These are phyloP conservation scores for Thinopyrum elongatum DNA, from an alignment of 176 grass and related monocot species.

Conservation along the genomic window DNA sequence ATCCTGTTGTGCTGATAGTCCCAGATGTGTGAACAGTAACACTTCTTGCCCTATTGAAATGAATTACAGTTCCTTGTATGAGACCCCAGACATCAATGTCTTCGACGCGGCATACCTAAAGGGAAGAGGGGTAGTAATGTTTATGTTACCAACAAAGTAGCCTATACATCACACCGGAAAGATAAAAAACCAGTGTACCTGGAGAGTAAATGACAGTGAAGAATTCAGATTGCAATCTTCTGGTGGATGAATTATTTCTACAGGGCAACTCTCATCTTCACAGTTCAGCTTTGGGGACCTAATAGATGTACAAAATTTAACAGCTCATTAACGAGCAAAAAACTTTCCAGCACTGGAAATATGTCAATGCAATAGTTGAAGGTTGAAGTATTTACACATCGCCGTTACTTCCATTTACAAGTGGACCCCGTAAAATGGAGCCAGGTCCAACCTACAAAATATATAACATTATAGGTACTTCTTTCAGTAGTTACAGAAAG, in stretches of 20 bases:
- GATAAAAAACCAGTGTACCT: slow-evolving; percentile 46
- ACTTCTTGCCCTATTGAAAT: slow-evolving; percentile 92
- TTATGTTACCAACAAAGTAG: not conserved
- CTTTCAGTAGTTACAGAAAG: not conserved
- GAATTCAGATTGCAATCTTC: slow-evolving; percentile 99
- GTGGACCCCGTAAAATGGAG: slow-evolving; percentile 79
- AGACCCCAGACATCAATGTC: slow-evolving; percentile 95
- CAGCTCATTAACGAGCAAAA: slow-evolving; percentile 21
- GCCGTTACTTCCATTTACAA: slow-evolving; percentile 66
- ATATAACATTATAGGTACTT: slow-evolving; percentile 6
- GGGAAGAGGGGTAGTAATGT: not conserved
- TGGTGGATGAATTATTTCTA: slow-evolving; percentile 93
- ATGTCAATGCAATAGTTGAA: slow-evolving; percentile 32
- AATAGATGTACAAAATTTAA: slow-evolving; percentile 38
- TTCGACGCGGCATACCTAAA: slow-evolving; percentile 98
- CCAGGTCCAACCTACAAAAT: slow-evolving; percentile 94
- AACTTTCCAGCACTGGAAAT: not conserved
- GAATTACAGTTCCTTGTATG: slow-evolving; percentile 88
- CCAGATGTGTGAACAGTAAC: slow-evolving; percentile 78
- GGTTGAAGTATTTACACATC: slow-evolving; percentile 75
- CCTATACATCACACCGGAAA: not conserved
- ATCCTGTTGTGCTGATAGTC: slow-evolving; percentile 75
- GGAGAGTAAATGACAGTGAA: slow-evolving; percentile 94
- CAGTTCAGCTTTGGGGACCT: slow-evolving; percentile 96
- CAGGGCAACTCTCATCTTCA: slow-evolving; percentile 72